Evolutionary conservation across 108 stramenopile genomes (phyloP).

Genomic region (Nannochloropsis salina): DNA sequence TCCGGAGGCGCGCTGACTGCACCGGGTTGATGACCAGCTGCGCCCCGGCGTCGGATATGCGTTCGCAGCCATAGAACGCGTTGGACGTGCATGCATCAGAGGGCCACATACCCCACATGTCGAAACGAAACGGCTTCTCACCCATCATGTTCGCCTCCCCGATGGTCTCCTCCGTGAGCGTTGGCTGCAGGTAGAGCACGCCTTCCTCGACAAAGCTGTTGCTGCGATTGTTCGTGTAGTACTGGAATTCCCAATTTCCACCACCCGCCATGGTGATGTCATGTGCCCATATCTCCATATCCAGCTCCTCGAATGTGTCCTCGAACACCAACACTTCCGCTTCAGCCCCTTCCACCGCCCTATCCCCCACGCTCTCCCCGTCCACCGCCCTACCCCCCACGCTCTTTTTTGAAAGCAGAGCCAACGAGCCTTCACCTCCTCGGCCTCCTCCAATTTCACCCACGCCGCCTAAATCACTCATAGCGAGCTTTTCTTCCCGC

Average conservation of each 20-base stretch:
- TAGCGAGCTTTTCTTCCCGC: neutral
- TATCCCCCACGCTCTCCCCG: neutral
- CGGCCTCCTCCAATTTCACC: too few relatives aligned
- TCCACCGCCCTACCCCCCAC: too few relatives aligned
- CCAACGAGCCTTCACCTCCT: too few relatives aligned
- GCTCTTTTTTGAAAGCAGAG: too few relatives aligned
- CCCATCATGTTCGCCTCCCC: constrained; percentile 37
- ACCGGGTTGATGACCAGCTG: constrained; percentile 35
- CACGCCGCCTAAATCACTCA: neutral
- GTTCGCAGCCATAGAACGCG: constrained; percentile 42
- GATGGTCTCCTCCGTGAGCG: constrained; percentile 39
- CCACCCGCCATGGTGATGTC: constrained; percentile 48
- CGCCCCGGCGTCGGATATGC: constrained; percentile 22
- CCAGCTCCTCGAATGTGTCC: constrained; percentile 39
- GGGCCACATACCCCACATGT: constrained; percentile 42
- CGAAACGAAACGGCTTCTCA: constrained; percentile 30
- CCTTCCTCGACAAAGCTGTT: constrained; percentile 45
- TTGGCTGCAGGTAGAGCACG: constrained; percentile 45
- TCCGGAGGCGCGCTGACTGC: constrained; percentile 39
- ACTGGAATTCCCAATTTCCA: constrained; percentile 49
- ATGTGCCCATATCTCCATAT: constrained; percentile 42
- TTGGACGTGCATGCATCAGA: constrained; percentile 48
- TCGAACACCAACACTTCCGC: constrained; percentile 38
- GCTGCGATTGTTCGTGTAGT: constrained; percentile 46
- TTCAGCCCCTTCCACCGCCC: constrained; percentile 21